Conservation (phyloP, 257 asterid genomes). For the Cruciata laevipes region DNA sequence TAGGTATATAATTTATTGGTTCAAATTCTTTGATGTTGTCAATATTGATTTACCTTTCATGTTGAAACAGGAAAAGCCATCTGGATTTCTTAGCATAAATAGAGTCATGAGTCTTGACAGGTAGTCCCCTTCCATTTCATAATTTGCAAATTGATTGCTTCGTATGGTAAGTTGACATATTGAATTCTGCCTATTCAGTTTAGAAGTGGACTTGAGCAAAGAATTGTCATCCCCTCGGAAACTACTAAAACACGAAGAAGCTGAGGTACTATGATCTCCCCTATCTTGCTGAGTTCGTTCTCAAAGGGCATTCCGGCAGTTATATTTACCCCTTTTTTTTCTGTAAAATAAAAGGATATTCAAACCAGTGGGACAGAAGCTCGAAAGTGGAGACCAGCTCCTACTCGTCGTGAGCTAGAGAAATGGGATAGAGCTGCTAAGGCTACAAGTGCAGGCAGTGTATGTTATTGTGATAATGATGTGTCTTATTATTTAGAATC, state of each 20-base stretch:
- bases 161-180: neutral
- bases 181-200: conserved; percentile 30
- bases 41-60: conserved; percentile 7
- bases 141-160: neutral
- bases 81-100: conserved; percentile 91
- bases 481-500: conserved; percentile 7
- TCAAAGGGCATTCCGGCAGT: conserved; percentile 3
- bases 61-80: conserved; percentile 50
- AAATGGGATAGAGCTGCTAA: conserved; percentile 86
- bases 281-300: neutral
- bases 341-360: conserved; percentile 16
- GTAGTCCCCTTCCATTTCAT: conserved; percentile 22
- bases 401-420: conserved; percentile 92
- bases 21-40: neutral
- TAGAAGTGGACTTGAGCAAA: conserved; percentile 76
- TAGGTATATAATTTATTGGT: neutral
- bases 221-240: conserved; percentile 41
- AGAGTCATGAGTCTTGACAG: conserved; percentile 90
- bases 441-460: conserved; percentile 96
- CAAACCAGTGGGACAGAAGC: conserved; percentile 36
- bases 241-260: conserved; percentile 27
- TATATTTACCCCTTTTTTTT: neutral
- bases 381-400: conserved; percentile 78
- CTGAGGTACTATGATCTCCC: conserved; percentile 30
- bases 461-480: conserved; percentile 24